Base-by-base conservation (phyloP, 2,329 filamentous ascomycete genomes). In the Aurifilum marmelostoma region DNA sequence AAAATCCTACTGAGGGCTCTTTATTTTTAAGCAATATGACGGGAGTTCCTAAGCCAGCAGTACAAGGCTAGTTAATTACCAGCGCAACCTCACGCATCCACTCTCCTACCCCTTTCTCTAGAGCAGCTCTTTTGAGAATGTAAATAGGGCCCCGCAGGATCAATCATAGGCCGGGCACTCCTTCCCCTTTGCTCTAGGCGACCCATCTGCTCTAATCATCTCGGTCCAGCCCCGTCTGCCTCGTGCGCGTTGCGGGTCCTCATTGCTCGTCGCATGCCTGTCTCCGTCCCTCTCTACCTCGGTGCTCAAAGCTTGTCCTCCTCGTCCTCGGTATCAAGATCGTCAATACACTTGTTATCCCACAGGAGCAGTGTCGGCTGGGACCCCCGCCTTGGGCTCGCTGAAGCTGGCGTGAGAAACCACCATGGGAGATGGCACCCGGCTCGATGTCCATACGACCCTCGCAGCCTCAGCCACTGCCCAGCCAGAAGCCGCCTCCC, bases 401-500 rank as follows among this genome's bases (percentile, higher is more conserved):
- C 41, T 47, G 21, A 29, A 59, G 59, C 59, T 61, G 63, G 64
- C 64, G 56, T 43, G 37, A 56, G 34, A 39, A 41, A 47, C 60
- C 54, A 72, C 58, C 67, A 72, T 72, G 72, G 69, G 70, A 69
- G 39, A 74, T 74, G 73, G 68, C 73, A 32, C 66, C 73, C 67
- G 43, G 58, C 41, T 67, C 70, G 56, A 58, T 65, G 62, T 68
- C 71, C 66, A 66, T 70, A 71, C 71, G 69, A 65, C 66, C 66
- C 66, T 68, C 71, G 63, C 72, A 70, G 39, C 67, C 68, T 39
- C 69, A 62, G 54, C 52, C 56, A 37, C n/a, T 41, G 27, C 39
- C 59, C 67, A 63, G 47, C 39, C 65, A 47, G 56, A 58, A 59
- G 24, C 18, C 29, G 54, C 9, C 52, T 8, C n/a, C 63, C 66